Evolutionary conservation across 1,284 basidiomycete genomes (phyloP).

Genomic region (Leccinum fuscescens): DNA sequence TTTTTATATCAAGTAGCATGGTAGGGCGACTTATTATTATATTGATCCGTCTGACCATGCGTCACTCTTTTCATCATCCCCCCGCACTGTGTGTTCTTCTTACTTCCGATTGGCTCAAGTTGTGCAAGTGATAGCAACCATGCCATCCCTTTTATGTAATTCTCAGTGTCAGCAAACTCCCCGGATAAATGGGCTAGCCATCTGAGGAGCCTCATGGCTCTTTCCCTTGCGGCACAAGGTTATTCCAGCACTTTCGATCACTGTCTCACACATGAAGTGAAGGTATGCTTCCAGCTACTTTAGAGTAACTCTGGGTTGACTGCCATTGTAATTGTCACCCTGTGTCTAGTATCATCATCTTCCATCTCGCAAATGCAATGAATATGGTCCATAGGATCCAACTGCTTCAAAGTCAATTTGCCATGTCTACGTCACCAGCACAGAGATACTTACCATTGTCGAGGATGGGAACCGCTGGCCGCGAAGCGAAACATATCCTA

Average conservation of each 20-base stretch:
- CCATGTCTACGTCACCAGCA: too few species aligned
- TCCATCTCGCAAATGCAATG: not conserved
- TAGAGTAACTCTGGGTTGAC: too few species aligned
- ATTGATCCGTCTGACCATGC: constrained; percentile 1
- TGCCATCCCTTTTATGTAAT: not conserved
- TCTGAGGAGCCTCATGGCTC: not conserved
- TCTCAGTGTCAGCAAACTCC: not conserved
- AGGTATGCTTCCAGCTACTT: not conserved
- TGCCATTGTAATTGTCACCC: not conserved
- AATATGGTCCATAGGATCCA: not conserved
- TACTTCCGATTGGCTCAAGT: not conserved
- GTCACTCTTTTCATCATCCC: not conserved
- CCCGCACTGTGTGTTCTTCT: not conserved
- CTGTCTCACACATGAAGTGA: not conserved
- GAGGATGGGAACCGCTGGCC: not conserved
- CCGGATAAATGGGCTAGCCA: not conserved
- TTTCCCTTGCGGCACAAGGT: not conserved
- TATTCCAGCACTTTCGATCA: not conserved
- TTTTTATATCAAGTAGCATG: not conserved
- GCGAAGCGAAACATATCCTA: not conserved
- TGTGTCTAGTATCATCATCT: not conserved
- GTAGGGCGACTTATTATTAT: not conserved
- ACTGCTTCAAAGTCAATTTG: not conserved
- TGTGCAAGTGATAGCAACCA: not conserved
- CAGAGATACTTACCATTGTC: not conserved